Evolutionary conservation across 106 monocot species (phyloP).

Genomic region (Agapanthus africanus): DNA sequence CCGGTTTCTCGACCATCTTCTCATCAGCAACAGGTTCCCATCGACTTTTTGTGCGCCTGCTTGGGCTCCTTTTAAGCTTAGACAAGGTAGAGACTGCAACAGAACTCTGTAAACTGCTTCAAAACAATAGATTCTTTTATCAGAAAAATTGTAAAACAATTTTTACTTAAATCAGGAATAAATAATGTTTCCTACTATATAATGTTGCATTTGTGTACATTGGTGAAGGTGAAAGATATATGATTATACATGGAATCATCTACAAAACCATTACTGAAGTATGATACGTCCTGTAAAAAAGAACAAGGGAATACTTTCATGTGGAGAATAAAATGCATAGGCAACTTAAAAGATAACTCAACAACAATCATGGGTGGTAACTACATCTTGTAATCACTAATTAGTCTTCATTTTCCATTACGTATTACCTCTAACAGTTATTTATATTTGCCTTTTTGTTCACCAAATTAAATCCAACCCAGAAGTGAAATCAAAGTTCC

Average conservation of each 20-base stretch:
- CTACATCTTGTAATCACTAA: too few relatives aligned
- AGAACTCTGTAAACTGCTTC: slow-evolving; percentile 38
- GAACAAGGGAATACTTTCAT: not conserved
- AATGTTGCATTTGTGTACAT: too few relatives aligned
- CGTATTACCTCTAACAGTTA: too few relatives aligned
- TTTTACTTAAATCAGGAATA: too few relatives aligned
- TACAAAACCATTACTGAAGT: not conserved
- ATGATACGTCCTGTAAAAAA: not conserved
- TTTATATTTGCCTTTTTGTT: too few relatives aligned
- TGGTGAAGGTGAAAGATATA: too few relatives aligned
- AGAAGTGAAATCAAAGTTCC: not conserved
- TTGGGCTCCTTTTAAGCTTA: slow-evolving; percentile 41
- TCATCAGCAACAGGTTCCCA: slow-evolving; percentile 92
- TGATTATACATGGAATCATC: not conserved
- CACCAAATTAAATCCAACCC: not conserved
- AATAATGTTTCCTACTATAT: too few relatives aligned
- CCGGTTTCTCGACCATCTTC: slow-evolving; percentile 27
- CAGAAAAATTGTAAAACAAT: too few relatives aligned
- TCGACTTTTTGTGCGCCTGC: slow-evolving; percentile 73
- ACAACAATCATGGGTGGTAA: not conserved
- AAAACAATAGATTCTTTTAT: slow-evolving; percentile 8
- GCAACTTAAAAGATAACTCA: not conserved
- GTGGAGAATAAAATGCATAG: not conserved
- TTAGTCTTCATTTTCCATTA: too few relatives aligned
- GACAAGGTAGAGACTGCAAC: slow-evolving; percentile 22